Conservation (phyloP, 495 filamentous ascomycete genomes). For the Chaetomidium leptoderma region DNA sequence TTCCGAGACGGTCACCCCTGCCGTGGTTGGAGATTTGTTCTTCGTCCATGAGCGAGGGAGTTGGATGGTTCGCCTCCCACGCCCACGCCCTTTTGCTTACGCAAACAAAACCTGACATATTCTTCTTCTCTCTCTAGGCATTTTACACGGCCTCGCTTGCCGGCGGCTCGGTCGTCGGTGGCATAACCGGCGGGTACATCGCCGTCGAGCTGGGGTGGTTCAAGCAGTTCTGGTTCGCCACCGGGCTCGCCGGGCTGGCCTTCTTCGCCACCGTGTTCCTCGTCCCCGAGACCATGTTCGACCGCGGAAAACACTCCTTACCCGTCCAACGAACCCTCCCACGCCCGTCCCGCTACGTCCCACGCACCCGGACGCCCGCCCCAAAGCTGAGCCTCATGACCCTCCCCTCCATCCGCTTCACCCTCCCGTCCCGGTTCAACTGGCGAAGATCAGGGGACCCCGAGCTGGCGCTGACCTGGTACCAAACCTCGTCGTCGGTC, state of each 20-base stretch:
- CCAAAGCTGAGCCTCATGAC: conserved; percentile 25
- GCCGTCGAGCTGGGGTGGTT: conserved; percentile 40
- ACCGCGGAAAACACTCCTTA: conserved; percentile 25
- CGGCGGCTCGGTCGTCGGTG: conserved; percentile 46
- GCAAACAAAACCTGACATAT: not conserved
- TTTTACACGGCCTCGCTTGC: conserved; percentile 52
- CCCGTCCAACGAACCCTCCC: conserved; percentile 21
- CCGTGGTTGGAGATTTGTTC: conserved; percentile 51
- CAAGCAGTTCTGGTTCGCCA: conserved; percentile 43
- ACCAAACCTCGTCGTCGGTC: not conserved
- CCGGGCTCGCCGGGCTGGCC: conserved; percentile 34
- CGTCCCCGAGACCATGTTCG: conserved; percentile 54
- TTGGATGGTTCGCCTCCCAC: conserved; percentile 45
- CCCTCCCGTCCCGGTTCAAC: conserved; percentile 24
- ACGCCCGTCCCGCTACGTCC: conserved; percentile 18
- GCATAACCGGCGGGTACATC: conserved; percentile 49
- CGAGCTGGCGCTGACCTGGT: not conserved
- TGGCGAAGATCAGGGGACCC: not conserved
- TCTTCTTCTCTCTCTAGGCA: conserved; percentile 27
- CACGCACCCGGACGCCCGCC: not conserved
- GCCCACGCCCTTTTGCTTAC: not conserved
- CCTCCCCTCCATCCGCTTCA: conserved; percentile 28
- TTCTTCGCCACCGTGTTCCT: conserved; percentile 41
- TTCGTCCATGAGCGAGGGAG: conserved; percentile 48
- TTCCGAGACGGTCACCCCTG: conserved; percentile 52